Evolutionary conservation across 768 basidiomycete species (phyloP), one percentile per base, ranked within the genome.

Genomic region (Coprinopsis marcescibilis): DNA sequence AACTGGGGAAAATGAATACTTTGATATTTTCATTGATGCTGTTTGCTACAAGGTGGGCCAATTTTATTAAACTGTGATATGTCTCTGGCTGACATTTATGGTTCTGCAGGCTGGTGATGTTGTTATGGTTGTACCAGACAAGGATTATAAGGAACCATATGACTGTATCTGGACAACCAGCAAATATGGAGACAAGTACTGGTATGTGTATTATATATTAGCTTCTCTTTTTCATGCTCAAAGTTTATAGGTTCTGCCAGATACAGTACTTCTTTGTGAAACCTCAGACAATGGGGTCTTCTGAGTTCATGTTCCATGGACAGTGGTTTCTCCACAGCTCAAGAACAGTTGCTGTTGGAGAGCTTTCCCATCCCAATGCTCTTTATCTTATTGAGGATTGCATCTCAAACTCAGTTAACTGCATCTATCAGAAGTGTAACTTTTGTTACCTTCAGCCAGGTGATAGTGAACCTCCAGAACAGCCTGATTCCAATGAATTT

Each of bases 281-380:
- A 6, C 32, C 46, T 13, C 50, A 53, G 23, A 50, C 46, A 36
- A 48, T 49, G 46, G 55, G 35, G 20, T 62, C 53, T 8, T 53
- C 53, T 44, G 81, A 79, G 56, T n/a, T n/a, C n/a, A 72, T 68
- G 64, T 80, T 84, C 45, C 86, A 89, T 60, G 83, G 74, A 1
- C 81, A 83, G 46, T 89, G 86, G 86, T 71, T 78, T 47, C 64
- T 68, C 6, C 86, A 85, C 64, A 80, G 80, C 8, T 77, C 73
- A 11, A 78, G 81, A 53, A 86, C 83, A 0, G 53, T 83, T 4
- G 30, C n/a, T 8, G 65, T 87, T 1, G 80, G 85, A 52, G 80
- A 89, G 53, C 71, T 75, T 0, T 72, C 83, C 0, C 84, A 89
- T 46, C 70, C 84, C 0, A 73, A 76, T 48, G 70, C 75, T 0